Evolutionary conservation across 257 asterid genomes (phyloP).

Genomic region (Linderniella brevidens): DNA sequence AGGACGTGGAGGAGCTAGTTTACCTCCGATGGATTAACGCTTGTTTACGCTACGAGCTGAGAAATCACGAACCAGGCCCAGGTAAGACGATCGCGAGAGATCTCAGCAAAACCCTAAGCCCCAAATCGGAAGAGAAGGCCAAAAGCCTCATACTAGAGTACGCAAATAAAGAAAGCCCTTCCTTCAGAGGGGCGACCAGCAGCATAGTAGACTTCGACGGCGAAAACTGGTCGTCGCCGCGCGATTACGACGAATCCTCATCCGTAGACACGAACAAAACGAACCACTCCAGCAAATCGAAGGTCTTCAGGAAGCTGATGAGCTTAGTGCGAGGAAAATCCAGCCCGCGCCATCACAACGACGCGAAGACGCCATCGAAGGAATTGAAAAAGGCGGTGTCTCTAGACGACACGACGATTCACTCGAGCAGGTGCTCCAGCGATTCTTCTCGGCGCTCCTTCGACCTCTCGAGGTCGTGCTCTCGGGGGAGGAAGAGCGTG

Average conservation of each 20-base stretch:
- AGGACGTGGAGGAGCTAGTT: slow-evolving; percentile 71
- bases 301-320: slow-evolving; percentile 44
- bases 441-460: no score
- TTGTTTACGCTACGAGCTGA: slow-evolving; percentile 65
- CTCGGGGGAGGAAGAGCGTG: no score
- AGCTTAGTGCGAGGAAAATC: slow-evolving; percentile 39
- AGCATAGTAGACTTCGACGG: slow-evolving; percentile 28
- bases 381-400: no score
- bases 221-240: slow-evolving; percentile 46
- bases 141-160: slow-evolving; percentile 72
- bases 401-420: no score
- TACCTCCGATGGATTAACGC: slow-evolving; percentile 93
- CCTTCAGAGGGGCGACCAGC: slow-evolving; percentile 16
- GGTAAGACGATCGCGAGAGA: slow-evolving; percentile 61
- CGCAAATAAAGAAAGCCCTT: slow-evolving; percentile 35
- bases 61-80: slow-evolving; percentile 39
- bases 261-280: slow-evolving; percentile 30
- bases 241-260: slow-evolving; percentile 40
- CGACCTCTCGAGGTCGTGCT: no score
- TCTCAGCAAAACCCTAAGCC: slow-evolving; percentile 67
- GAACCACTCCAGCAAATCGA: slow-evolving; percentile 15
- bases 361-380: no score
- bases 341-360: no score
- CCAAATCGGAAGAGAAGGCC: slow-evolving; percentile 68
- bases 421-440: no score